Conservation (phyloP, 2,329 filamentous ascomycete species). For the Colletotrichum shisoi region DNA sequence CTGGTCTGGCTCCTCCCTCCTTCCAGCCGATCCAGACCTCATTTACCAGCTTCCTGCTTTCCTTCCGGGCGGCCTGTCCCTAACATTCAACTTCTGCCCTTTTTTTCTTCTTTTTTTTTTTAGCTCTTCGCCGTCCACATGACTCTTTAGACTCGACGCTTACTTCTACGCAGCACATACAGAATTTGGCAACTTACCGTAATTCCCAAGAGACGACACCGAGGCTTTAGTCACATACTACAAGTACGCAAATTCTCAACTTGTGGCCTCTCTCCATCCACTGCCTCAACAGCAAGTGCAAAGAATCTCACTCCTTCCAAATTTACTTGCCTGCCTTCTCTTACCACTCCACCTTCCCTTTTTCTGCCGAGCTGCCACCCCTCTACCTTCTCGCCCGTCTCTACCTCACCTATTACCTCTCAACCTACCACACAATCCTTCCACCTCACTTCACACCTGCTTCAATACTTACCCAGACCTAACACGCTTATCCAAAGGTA, state of each 20-base stretch:
- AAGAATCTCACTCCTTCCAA: background rate
- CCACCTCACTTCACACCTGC: background rate
- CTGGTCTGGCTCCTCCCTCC: background rate
- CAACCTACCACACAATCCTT: background rate
- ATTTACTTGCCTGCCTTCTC: background rate
- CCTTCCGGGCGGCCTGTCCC: background rate
- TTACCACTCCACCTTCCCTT: background rate
- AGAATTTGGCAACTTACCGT: background rate
- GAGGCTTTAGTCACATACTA: background rate
- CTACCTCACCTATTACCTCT: background rate
- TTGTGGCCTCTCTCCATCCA: conserved; percentile 4
- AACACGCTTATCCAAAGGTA: background rate
- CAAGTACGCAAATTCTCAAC: background rate
- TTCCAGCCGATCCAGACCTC: too few relatives aligned
- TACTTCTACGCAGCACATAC: background rate
- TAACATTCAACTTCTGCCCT: background rate
- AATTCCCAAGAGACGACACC: background rate
- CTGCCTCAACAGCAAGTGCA: conserved; percentile 13
- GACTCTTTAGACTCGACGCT: background rate
- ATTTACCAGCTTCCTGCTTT: conserved; percentile 3
- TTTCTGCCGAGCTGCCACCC: background rate
- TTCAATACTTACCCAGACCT: background rate
- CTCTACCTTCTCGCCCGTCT: background rate
- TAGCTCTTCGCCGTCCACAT: background rate
- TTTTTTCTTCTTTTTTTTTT: background rate